A percentile compares a stretch with the other conserved stretches of the same genome.
phyloP scores from a whole-genome alignment of 202 grass and related monocot genomes.

The Musa balbisiana region DNA sequence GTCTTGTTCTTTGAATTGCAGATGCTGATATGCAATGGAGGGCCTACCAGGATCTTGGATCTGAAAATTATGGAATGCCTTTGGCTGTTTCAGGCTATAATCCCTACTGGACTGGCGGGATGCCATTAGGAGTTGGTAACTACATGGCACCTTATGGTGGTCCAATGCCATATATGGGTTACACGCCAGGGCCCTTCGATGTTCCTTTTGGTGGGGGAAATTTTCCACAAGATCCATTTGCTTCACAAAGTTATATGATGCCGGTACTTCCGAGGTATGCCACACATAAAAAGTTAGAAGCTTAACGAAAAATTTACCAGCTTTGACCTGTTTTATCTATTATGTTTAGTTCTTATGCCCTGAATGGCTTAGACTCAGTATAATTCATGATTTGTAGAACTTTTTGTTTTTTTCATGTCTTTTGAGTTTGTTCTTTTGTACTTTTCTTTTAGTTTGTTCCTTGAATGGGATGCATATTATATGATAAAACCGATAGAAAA shows the following conservation, averaged over 20 bases:
- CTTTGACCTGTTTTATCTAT: background rate
- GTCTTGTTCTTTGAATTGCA: conserved; percentile 9
- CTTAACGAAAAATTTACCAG: background rate
- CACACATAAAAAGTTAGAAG: conserved; percentile 15
- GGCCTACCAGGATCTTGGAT: conserved; percentile 60
- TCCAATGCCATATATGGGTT: conserved; percentile 73
- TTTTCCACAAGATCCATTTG: conserved; percentile 81
- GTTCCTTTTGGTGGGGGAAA: conserved; percentile 51
- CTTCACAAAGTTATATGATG: conserved; percentile 80
- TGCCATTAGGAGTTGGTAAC: conserved; percentile 66
- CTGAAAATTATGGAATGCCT: conserved; percentile 72
- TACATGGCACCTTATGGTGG: conserved; percentile 64
- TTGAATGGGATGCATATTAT: background rate
- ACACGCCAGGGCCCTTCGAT: conserved; percentile 58
- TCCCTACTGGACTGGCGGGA: conserved; percentile 54
- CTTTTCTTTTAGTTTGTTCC: background rate
- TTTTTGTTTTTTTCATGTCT: background rate
- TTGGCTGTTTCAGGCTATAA: conserved; percentile 59
- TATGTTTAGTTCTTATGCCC: background rate
- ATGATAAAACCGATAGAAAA: background rate
- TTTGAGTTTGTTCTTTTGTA: background rate
- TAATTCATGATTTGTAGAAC: background rate
- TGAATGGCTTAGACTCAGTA: background rate
- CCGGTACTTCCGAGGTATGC: conserved; percentile 72
- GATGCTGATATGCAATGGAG: conserved; percentile 70